A percentile compares a stretch with the other conserved stretches of the same genome.
Conservation (phyloP, 176 grass and related monocot genomes). For the Lolium rigidum region DNA sequence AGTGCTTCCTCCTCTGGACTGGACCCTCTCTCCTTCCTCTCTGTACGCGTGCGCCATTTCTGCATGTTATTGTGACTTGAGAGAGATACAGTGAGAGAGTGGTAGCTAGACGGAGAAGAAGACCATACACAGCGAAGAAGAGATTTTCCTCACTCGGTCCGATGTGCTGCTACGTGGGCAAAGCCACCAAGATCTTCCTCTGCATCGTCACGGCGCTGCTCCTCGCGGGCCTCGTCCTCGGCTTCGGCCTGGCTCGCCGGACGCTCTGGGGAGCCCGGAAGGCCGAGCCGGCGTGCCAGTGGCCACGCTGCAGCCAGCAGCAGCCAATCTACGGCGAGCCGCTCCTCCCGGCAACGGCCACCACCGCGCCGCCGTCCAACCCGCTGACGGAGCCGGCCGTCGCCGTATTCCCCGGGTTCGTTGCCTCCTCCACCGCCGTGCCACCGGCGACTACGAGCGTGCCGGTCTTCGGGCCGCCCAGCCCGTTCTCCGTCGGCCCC, state of each 20-base stretch:
- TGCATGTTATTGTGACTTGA: background rate
- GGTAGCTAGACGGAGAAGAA: background rate
- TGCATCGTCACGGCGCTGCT: conserved; percentile 53
- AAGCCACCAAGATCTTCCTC: conserved; percentile 96
- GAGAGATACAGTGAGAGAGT: background rate
- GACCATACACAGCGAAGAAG: background rate
- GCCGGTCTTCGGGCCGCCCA: conserved; percentile 49
- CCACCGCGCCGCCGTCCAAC: conserved; percentile 36
- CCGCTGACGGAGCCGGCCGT: conserved; percentile 43
- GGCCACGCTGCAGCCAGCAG: conserved; percentile 38
- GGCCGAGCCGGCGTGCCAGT: conserved; percentile 55
- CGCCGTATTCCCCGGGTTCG: background rate
- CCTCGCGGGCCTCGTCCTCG: conserved; percentile 64
- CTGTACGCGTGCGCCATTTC: background rate
- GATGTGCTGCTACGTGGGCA: conserved; percentile 87
- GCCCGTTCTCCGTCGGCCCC: conserved; percentile 35
- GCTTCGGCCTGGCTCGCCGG: conserved; percentile 62
- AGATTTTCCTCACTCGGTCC: too few relatives aligned
- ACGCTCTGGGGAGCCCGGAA: conserved; percentile 53
- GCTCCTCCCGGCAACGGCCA: conserved; percentile 55
- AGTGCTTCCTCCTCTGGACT: conserved; percentile 18
- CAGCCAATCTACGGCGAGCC: conserved; percentile 39
- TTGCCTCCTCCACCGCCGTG: background rate
- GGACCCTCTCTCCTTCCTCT: background rate
- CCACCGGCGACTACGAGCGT: background rate